These are phyloP conservation scores for Penicillium nucicola DNA, from an alignment of 495 filamentous ascomycete genomes.

Conservation along the genomic window DNA sequence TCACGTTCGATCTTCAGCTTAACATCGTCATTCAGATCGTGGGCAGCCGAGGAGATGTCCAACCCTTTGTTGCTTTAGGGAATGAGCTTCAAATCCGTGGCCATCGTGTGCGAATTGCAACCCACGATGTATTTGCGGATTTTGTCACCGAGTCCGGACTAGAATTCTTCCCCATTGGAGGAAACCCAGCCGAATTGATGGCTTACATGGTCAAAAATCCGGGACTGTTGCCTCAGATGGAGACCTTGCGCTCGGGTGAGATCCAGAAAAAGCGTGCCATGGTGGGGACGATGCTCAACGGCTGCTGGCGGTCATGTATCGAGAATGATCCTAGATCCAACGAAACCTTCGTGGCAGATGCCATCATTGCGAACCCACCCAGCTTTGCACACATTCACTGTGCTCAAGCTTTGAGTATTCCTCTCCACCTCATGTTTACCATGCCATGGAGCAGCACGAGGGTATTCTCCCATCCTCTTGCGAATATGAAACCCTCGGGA, in stretches of 20 bases:
- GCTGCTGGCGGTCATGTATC: constrained; percentile 63
- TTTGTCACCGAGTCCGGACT: constrained; percentile 53
- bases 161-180: constrained; percentile 64
- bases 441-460: too few species aligned
- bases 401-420: too few species aligned
- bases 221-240: constrained; percentile 45
- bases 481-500: too few species aligned
- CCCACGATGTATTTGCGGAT: constrained; percentile 56
- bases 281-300: constrained; percentile 56
- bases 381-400: too few species aligned
- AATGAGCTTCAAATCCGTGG: constrained; percentile 45
- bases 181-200: constrained; percentile 62
- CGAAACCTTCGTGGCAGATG: too few species aligned
- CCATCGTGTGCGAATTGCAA: constrained; percentile 60
- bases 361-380: too few species aligned
- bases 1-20: constrained; percentile 17
- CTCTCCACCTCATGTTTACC: too few species aligned
- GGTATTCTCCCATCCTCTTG: too few species aligned
- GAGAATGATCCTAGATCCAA: constrained; percentile 39
- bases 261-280: constrained; percentile 42
- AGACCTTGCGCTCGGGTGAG: constrained; percentile 44
- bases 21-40: constrained; percentile 56
- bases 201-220: constrained; percentile 58
- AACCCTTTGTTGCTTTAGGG: constrained; percentile 53
- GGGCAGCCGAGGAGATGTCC: constrained; percentile 52